Evolutionary conservation across 352 stramenopile species (phyloP).

Genomic region (Hyaloperonospora arabidopsidis): DNA sequence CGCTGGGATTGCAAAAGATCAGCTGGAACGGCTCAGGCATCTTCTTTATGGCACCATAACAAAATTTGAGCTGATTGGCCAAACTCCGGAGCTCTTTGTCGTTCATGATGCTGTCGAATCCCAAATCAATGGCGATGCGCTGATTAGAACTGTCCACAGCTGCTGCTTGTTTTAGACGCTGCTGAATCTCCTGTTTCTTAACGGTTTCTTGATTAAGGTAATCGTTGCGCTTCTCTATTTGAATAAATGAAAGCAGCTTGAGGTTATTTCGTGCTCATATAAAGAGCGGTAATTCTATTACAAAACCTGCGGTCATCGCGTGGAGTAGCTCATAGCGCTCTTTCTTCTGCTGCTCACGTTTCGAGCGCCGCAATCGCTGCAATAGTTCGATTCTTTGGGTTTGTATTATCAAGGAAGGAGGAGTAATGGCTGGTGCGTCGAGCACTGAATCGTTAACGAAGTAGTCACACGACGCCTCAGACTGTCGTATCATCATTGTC

Average conservation of each 20-base stretch:
- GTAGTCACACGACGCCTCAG: no score
- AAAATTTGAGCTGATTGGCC: conserved; percentile 69
- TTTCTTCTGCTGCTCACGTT: conserved; percentile 28
- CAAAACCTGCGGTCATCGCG: conserved; percentile 50
- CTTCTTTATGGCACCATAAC: conserved; percentile 54
- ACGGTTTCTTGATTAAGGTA: conserved; percentile 41
- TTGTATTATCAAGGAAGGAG: no score
- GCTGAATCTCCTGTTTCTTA: conserved; percentile 25
- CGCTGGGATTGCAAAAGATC: conserved; percentile 49
- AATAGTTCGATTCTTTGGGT: no score
- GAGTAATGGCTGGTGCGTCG: no score
- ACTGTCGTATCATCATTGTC: no score
- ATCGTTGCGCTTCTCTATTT: conserved; percentile 38
- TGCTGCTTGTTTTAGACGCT: conserved; percentile 27
- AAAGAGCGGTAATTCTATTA: not conserved
- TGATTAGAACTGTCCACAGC: conserved; percentile 23
- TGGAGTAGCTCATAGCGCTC: conserved; percentile 46
- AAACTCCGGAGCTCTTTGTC: conserved; percentile 71
- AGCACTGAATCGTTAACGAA: no score
- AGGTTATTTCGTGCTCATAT: not conserved
- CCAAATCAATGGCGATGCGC: conserved; percentile 54
- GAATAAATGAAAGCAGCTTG: conserved; percentile 1
- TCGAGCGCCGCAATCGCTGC: no score
- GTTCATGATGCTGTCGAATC: conserved; percentile 80
- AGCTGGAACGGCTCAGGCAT: conserved; percentile 66